Percentiles rank a stretch among this genome's conserved stretches.
Conservation (phyloP, 2,329 filamentous ascomycete species). For the Calonectria hongkongensis region DNA sequence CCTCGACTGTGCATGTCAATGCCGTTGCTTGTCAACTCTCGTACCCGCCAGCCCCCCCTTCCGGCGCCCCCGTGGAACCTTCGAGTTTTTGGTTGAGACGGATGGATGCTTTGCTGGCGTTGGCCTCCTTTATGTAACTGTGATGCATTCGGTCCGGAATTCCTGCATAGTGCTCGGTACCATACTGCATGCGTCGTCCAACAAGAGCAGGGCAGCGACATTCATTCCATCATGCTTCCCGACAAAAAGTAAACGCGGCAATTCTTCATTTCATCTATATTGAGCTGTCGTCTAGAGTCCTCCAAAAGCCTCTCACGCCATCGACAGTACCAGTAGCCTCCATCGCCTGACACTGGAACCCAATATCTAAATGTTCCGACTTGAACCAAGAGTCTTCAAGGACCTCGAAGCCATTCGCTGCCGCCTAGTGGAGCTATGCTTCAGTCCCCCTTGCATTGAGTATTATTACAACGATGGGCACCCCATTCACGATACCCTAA, state of each 20-base stretch:
- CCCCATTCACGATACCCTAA: slow-evolving; percentile 40
- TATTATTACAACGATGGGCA: slow-evolving; percentile 51
- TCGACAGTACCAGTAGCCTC: slow-evolving; percentile 43
- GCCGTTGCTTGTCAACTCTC: slow-evolving; percentile 27
- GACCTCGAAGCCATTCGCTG: slow-evolving; percentile 37
- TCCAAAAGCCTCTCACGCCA: slow-evolving; percentile 39
- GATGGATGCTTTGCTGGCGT: background rate
- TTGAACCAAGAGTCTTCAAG: slow-evolving; percentile 40
- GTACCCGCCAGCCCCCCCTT: slow-evolving; percentile 3
- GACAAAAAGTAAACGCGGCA: slow-evolving; percentile 30
- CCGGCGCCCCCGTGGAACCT: background rate
- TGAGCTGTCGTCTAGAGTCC: slow-evolving; percentile 44
- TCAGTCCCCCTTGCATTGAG: slow-evolving; percentile 48
- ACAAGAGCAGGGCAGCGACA: background rate
- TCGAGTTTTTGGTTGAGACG: background rate
- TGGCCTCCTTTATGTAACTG: background rate
- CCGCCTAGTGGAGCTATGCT: slow-evolving; percentile 44
- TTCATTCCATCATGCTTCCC: background rate
- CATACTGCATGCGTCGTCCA: background rate
- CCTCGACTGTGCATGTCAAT: slow-evolving; percentile 15
- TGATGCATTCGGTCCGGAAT: slow-evolving; percentile 12
- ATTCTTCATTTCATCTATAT: slow-evolving; percentile 50
- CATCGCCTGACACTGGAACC: slow-evolving; percentile 40
- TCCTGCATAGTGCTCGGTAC: background rate
- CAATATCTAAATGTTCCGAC: slow-evolving; percentile 32